These are phyloP conservation scores for Leccinum angustisporum DNA, from an alignment of 1,284 basidiomycete species.

Conservation along the genomic window DNA sequence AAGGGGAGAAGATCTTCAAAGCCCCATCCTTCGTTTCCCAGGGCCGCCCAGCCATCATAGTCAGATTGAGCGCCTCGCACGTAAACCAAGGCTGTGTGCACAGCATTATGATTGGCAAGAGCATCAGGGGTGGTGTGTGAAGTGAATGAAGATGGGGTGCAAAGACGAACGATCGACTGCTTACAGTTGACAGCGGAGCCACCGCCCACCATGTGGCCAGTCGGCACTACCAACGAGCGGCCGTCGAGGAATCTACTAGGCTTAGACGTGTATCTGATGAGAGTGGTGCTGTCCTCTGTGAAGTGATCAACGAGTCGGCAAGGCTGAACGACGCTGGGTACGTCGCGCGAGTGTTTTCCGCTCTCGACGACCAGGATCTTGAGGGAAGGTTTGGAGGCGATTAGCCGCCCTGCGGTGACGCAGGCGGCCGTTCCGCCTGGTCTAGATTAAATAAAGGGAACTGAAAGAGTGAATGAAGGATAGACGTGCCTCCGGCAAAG, in stretches of 20 bases:
- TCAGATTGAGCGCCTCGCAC: conserved; percentile 54
- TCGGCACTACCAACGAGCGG: conserved; percentile 2
- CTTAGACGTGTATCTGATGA: conserved; percentile 2
- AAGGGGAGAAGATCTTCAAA: conserved; percentile 20
- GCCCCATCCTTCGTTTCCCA: conserved; percentile 54
- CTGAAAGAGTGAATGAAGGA: not conserved
- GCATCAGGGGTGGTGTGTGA: not conserved
- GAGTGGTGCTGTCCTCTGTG: not conserved
- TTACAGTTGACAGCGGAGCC: conserved; percentile 11
- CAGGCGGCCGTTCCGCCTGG: conserved; percentile 25
- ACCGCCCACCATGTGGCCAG: conserved; percentile 5
- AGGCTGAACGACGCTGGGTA: conserved; percentile 6
- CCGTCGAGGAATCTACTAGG: conserved; percentile 4
- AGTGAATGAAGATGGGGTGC: not conserved
- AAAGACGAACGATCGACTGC: not conserved
- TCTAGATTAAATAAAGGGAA: not conserved
- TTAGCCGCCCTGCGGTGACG: conserved; percentile 20
- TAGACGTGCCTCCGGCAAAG: conserved; percentile 45
- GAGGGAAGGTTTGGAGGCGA: conserved; percentile 16
- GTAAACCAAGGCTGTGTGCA: conserved; percentile 48
- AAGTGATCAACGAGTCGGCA: conserved; percentile 6
- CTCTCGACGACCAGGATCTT: conserved; percentile 13
- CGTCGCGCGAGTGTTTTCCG: not conserved
- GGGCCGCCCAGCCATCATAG: conserved; percentile 54
- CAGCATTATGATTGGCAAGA: not conserved